phyloP scores from a whole-genome alignment of 1,139 yeast genomes.

The Debaryomycetaceae sp. region DNA sequence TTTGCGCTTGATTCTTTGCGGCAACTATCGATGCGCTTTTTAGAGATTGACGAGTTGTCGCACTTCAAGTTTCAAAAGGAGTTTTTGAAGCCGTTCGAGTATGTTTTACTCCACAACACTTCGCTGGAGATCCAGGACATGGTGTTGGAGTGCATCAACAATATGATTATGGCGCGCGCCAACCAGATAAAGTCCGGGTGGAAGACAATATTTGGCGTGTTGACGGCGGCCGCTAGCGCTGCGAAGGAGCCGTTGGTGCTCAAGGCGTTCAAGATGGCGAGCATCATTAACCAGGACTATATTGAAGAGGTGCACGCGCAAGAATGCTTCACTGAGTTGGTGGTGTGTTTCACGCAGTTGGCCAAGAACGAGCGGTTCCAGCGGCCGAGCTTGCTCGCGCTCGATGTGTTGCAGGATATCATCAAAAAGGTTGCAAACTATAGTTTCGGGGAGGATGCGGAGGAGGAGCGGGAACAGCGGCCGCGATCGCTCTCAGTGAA shows the following conservation, averaged over 20 bases:
- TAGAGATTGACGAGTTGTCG: constrained; percentile 86
- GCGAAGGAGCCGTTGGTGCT: constrained; percentile 47
- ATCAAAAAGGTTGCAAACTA: constrained; percentile 46
- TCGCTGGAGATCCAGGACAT: constrained; percentile 72
- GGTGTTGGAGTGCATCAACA: constrained; percentile 83
- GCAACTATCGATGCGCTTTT: constrained; percentile 84
- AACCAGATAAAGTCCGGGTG: constrained; percentile 82
- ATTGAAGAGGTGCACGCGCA: constrained; percentile 57
- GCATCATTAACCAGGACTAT: constrained; percentile 51
- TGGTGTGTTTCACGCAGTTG: constrained; percentile 66
- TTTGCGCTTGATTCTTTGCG: constrained; percentile 92
- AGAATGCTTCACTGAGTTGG: constrained; percentile 65
- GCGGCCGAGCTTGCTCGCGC: constrained; percentile 66
- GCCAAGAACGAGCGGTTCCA: constrained; percentile 82
- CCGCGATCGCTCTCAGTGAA: constrained; percentile 1
- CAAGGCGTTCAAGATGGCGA: constrained; percentile 54
- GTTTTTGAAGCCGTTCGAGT: constrained; percentile 83
- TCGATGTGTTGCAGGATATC: constrained; percentile 62
- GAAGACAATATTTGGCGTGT: constrained; percentile 77
- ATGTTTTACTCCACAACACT: constrained; percentile 57
- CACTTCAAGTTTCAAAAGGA: constrained; percentile 95
- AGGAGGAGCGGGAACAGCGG: constrained; percentile 4
- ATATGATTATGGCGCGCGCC: constrained; percentile 74
- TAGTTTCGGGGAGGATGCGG: constrained; percentile 14
- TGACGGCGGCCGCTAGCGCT: constrained; percentile 53